A percentile compares a stretch with the other conserved stretches of the same genome.
Conservation (phyloP, 106 monocot genomes). For the Allium cepa region DNA sequence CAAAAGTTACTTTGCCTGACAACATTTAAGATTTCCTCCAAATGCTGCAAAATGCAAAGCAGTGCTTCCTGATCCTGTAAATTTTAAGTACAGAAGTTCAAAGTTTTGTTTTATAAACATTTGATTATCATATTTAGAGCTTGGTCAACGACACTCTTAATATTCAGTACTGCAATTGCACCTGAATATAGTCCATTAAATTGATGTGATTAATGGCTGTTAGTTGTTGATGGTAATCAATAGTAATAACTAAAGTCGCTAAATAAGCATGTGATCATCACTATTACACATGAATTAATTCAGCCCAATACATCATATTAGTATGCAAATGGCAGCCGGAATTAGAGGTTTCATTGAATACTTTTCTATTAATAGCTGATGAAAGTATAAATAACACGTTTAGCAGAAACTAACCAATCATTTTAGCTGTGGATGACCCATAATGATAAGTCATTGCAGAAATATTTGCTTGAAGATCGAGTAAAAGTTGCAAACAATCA, state of each 20-base stretch:
- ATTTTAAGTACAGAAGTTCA: background rate
- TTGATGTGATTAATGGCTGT: too few species aligned
- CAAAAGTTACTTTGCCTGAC: slow-evolving; percentile 45
- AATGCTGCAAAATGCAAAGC: slow-evolving; percentile 85
- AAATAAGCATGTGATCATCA: too few species aligned
- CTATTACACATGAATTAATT: too few species aligned
- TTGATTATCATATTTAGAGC: too few species aligned
- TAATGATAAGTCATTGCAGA: slow-evolving; percentile 44
- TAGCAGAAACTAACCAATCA: slow-evolving; percentile 39
- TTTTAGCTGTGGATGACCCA: slow-evolving; percentile 35
- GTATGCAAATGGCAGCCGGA: background rate
- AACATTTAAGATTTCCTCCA: slow-evolving; percentile 75
- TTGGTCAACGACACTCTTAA: too few species aligned
- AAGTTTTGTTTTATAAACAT: too few species aligned
- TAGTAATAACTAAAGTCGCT: too few species aligned
- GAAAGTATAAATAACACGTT: too few species aligned
- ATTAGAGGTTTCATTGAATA: background rate
- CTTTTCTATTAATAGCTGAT: too few species aligned
- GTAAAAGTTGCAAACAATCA: slow-evolving; percentile 68
- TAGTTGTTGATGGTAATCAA: too few species aligned
- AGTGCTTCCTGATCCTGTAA: slow-evolving; percentile 80
- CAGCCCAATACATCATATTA: background rate
- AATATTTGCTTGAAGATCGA: slow-evolving; percentile 55
- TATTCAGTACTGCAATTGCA: too few species aligned
- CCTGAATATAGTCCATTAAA: too few species aligned